Evolutionary conservation across 1,284 basidiomycete species (phyloP).

Genomic region (Apiotrichum porosum): DNA sequence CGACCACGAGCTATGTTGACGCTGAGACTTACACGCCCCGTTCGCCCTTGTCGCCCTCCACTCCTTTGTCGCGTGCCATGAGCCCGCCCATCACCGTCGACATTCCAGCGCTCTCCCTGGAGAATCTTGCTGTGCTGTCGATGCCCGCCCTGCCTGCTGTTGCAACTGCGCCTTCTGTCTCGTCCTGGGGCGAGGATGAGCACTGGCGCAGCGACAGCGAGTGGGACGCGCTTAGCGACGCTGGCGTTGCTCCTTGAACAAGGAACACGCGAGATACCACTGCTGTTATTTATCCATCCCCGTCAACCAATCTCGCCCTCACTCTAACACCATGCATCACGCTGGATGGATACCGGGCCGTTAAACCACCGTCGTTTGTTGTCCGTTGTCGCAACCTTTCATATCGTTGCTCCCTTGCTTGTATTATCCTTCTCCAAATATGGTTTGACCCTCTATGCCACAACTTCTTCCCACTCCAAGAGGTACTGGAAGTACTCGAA

Average conservation of each 20-base stretch:
- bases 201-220: constrained; percentile 8
- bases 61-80: constrained; percentile 4
- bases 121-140: neutral
- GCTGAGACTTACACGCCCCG: constrained; percentile 17
- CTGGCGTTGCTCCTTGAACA: no score
- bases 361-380: no score
- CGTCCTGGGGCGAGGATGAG: constrained; percentile 13
- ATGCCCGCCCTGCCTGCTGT: neutral
- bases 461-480: constrained; percentile 28
- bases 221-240: constrained; percentile 14
- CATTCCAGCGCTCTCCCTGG: neutral
- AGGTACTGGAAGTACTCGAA: constrained; percentile 84
- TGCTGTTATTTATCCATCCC: no score
- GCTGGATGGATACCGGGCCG: no score
- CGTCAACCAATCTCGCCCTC: no score
- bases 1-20: constrained; percentile 11
- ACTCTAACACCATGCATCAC: no score
- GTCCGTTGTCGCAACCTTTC: neutral
- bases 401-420: neutral
- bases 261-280: no score
- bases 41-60: constrained; percentile 1
- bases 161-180: neutral
- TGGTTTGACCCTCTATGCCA: neutral
- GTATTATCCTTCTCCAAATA: neutral
- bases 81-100: neutral